These are phyloP conservation scores for Hanseniaspora jakobsenii DNA, from an alignment of 805 yeast genomes.

Conservation along the genomic window DNA sequence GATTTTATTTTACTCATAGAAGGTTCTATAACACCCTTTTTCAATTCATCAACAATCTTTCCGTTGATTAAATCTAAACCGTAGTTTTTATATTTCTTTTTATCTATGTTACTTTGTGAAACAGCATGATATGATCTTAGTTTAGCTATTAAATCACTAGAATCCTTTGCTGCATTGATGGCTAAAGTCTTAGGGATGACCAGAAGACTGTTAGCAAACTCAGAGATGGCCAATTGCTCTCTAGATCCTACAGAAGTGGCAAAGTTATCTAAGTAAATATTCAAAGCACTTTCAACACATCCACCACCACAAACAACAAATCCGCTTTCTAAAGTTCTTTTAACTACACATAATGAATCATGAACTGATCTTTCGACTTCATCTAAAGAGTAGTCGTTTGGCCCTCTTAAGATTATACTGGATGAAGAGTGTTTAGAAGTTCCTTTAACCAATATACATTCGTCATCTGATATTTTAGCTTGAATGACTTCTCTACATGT, in stretches of 20 bases:
- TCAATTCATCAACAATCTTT: slow-evolving; percentile 73
- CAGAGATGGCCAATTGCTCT: slow-evolving; percentile 96
- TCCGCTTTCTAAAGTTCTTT: slow-evolving; percentile 90
- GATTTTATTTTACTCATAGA: slow-evolving; percentile 86
- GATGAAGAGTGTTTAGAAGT: slow-evolving; percentile 84
- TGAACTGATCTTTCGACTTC: slow-evolving; percentile 97
- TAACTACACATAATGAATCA: slow-evolving; percentile 87
- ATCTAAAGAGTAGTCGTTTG: slow-evolving; percentile 88
- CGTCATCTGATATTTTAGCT: slow-evolving; percentile 87
- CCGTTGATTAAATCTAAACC: slow-evolving; percentile 90
- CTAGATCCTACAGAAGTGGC: slow-evolving; percentile 97
- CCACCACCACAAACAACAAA: slow-evolving; percentile 98
- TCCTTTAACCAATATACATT: slow-evolving; percentile 83
- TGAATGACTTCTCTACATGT: slow-evolving; percentile 83
- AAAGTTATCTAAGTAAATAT: slow-evolving; percentile 87
- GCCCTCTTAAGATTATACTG: slow-evolving; percentile 86
- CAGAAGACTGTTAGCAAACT: slow-evolving; percentile 81
- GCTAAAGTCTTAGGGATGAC: slow-evolving; percentile 94
- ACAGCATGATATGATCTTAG: slow-evolving; percentile 94
- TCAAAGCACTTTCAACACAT: slow-evolving; percentile 93
- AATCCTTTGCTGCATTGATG: slow-evolving; percentile 93
- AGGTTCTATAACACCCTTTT: slow-evolving; percentile 88
- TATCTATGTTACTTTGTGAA: slow-evolving; percentile 73
- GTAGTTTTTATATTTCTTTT: slow-evolving; percentile 75
- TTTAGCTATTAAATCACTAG: slow-evolving; percentile 88